These are phyloP conservation scores for Nannochloropsis gaditana DNA, from an alignment of 108 stramenopile genomes.

Conservation along the genomic window DNA sequence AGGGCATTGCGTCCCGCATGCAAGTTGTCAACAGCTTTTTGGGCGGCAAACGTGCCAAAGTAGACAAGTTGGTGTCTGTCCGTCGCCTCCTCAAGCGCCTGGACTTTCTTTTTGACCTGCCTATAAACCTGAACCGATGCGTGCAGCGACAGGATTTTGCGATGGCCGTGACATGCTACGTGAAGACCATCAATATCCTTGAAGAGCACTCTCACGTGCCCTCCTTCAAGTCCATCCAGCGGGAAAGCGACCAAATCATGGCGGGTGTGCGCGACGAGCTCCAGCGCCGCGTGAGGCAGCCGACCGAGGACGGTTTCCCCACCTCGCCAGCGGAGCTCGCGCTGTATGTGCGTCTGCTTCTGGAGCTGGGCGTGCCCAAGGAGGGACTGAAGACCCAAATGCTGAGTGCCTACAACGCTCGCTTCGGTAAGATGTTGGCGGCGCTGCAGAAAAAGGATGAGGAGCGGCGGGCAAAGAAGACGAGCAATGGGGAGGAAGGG, in stretches of 20 bases:
- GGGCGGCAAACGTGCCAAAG: constrained; percentile 46
- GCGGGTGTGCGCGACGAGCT: constrained; percentile 33
- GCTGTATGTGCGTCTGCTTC: neutral
- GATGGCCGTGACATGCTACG: constrained; percentile 32
- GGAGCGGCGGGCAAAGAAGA: neutral
- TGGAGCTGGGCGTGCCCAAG: neutral
- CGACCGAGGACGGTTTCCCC: neutral
- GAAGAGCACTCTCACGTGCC: constrained; percentile 43
- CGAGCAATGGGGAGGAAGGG: neutral
- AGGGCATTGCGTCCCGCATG: constrained; percentile 37
- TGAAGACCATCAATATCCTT: constrained; percentile 44
- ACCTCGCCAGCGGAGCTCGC: neutral
- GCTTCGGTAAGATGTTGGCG: neutral
- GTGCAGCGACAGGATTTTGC: constrained; percentile 41
- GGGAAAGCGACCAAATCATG: constrained; percentile 38
- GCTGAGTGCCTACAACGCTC: neutral
- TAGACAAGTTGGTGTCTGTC: constrained; percentile 59
- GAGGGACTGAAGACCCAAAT: neutral
- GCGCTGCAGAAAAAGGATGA: neutral
- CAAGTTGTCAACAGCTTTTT: constrained; percentile 37
- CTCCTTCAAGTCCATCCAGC: constrained; percentile 40
- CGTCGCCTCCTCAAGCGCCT: constrained; percentile 55
- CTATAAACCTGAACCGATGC: constrained; percentile 48
- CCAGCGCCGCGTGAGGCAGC: constrained; percentile 18
- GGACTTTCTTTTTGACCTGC: constrained; percentile 59